Evolutionary conservation across 345 rosid genomes (phyloP).

Genomic region (Noccaea bulbosa): DNA sequence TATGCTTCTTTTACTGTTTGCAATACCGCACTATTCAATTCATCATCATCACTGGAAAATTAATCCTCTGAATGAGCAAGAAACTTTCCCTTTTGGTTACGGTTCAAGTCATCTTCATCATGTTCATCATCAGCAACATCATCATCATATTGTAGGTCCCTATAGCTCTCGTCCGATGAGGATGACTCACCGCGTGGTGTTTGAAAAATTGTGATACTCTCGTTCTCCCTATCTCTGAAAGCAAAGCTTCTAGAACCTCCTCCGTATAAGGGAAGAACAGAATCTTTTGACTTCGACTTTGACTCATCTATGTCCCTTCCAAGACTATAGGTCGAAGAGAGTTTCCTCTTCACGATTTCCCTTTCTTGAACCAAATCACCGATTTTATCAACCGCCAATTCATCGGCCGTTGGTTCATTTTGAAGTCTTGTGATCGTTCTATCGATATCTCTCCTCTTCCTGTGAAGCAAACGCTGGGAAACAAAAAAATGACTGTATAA

Average conservation of each 20-base stretch:
- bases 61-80: slow-evolving; percentile 26
- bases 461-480: slow-evolving; percentile 64
- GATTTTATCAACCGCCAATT: slow-evolving; percentile 51
- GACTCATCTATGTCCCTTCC: slow-evolving; percentile 60
- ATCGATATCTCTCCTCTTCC: slow-evolving; percentile 67
- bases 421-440: slow-evolving; percentile 62
- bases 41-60: slow-evolving; percentile 20
- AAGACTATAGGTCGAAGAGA: slow-evolving; percentile 79
- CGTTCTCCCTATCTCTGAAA: slow-evolving; percentile 54
- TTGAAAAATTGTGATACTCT: slow-evolving; percentile 51
- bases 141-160: slow-evolving; percentile 22
- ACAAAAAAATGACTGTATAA: background rate
- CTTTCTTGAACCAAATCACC: slow-evolving; percentile 59
- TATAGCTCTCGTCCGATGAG: slow-evolving; percentile 43
- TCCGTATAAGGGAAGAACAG: slow-evolving; percentile 57
- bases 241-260: slow-evolving; percentile 59
- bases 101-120: slow-evolving; percentile 22
- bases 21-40: slow-evolving; percentile 12
- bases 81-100: slow-evolving; percentile 32
- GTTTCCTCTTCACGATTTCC: slow-evolving; percentile 62
- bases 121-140: slow-evolving; percentile 36
- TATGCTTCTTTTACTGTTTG: slow-evolving; percentile 31
- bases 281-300: slow-evolving; percentile 40
- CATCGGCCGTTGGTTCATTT: slow-evolving; percentile 50
- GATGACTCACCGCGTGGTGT: slow-evolving; percentile 52